These are phyloP conservation scores for Populus tomentosa DNA, from an alignment of 441 rosid species.

Conservation along the genomic window DNA sequence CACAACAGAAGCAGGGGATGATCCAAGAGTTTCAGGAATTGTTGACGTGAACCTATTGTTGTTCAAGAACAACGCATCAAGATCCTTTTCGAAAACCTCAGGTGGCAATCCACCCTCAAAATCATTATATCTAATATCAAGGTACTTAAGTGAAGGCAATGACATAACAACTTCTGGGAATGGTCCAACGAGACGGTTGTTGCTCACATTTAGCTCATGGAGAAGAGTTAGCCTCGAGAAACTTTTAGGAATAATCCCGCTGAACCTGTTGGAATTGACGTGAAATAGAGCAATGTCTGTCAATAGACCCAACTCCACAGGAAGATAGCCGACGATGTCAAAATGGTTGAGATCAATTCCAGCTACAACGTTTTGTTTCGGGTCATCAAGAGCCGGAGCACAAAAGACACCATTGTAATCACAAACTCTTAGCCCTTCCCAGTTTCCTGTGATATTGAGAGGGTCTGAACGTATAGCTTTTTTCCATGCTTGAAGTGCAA, in stretches of 20 bases:
- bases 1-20: conserved; percentile 42
- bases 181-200: conserved; percentile 65
- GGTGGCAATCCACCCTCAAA: conserved; percentile 61
- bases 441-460: conserved; percentile 42
- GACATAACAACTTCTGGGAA: conserved; percentile 48
- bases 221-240: conserved; percentile 38
- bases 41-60: conserved; percentile 54
- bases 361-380: conserved; percentile 39
- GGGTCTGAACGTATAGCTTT: conserved; percentile 65
- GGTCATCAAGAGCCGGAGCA: conserved; percentile 43
- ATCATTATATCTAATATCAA: conserved; percentile 60
- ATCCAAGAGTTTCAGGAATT: conserved; percentile 58
- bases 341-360: conserved; percentile 65
- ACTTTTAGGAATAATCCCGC: conserved; percentile 61
- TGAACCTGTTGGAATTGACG: conserved; percentile 58
- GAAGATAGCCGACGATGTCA: conserved; percentile 72
- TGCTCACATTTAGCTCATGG: conserved; percentile 67
- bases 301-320: conserved; percentile 56
- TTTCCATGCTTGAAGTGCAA: conserved; percentile 71
- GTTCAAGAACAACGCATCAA: conserved; percentile 67
- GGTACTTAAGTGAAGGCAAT: conserved; percentile 40
- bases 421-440: conserved; percentile 60
- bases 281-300: conserved; percentile 56
- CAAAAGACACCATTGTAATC: conserved; percentile 63
- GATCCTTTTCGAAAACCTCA: conserved; percentile 37